phyloP scores from a whole-genome alignment of 2,329 filamentous ascomycete species.

The Geosmithia flava region DNA sequence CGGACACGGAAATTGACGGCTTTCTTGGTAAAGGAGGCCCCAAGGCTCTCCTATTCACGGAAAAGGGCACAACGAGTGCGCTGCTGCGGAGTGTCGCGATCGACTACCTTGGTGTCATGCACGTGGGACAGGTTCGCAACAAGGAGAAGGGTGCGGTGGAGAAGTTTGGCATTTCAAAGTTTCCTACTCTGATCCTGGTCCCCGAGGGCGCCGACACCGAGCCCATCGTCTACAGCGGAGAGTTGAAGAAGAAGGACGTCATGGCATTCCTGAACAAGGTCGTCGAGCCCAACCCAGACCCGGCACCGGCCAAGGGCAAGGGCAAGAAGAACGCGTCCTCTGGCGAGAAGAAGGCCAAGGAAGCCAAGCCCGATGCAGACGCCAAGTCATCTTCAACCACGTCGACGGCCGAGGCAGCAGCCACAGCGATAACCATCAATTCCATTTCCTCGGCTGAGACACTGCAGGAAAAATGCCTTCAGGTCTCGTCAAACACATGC shows the following conservation, averaged over 20 bases:
- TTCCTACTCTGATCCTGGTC: conserved; percentile 71
- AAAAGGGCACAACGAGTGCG: conserved; percentile 80
- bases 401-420: conserved; percentile 6
- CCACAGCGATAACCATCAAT: conserved; percentile 45
- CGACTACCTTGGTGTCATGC: conserved; percentile 73
- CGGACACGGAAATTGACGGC: conserved; percentile 63
- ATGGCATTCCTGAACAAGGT: conserved; percentile 72
- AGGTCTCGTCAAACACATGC: conserved; percentile 67
- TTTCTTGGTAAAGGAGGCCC: conserved; percentile 65
- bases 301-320: conserved; percentile 29
- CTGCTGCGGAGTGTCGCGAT: conserved; percentile 77
- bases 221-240: conserved; percentile 63
- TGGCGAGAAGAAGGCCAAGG: conserved; percentile 13
- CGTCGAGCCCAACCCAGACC: conserved; percentile 68
- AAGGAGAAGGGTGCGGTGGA: conserved; percentile 64
- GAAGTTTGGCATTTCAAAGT: conserved; percentile 63
- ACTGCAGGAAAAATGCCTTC: conserved; percentile 61
- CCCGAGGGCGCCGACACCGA: conserved; percentile 54
- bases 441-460: conserved; percentile 50
- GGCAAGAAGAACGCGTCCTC: conserved; percentile 18
- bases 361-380: conserved; percentile 12
- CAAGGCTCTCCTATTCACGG: conserved; percentile 85
- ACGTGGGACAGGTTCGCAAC: conserved; percentile 69
- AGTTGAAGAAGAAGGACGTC: conserved; percentile 75
- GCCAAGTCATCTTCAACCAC: conserved; percentile 21